A percentile compares a stretch with the other conserved stretches of the same genome.
phyloP scores from a whole-genome alignment of 1,139 yeast genomes.

The Diutina rugosa region DNA sequence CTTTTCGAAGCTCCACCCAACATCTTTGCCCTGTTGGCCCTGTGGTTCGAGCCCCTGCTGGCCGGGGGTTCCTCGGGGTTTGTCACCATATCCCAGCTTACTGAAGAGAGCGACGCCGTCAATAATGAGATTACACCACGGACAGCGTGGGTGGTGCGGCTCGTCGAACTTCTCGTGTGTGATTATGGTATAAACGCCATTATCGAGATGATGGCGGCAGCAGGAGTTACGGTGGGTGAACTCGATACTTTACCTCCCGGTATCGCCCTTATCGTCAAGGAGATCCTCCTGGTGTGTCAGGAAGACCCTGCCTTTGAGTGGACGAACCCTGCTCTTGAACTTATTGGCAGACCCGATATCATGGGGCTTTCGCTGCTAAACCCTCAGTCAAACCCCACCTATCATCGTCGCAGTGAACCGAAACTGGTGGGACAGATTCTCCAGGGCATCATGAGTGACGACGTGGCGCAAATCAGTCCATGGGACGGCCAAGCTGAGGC shows the following conservation, averaged over 20 bases:
- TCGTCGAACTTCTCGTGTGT: conserved; percentile 53
- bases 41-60: not conserved
- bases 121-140: conserved; percentile 54
- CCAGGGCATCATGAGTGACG: not conserved
- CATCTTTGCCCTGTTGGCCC: conserved; percentile 35
- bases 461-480: conserved; percentile 3
- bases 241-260: conserved; percentile 70
- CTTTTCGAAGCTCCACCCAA: conserved; percentile 41
- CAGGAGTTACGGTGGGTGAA: conserved; percentile 35
- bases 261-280: conserved; percentile 50
- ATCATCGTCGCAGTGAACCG: not conserved
- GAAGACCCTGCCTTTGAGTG: conserved; percentile 39
- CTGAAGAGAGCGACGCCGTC: conserved; percentile 50
- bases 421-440: not conserved
- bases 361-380: conserved; percentile 13
- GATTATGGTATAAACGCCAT: conserved; percentile 39
- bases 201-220: conserved; percentile 46
- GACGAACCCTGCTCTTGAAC: conserved; percentile 35
- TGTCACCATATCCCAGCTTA: conserved; percentile 55
- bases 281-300: conserved; percentile 45
- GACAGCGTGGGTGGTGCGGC: conserved; percentile 40
- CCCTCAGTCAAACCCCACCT: not conserved
- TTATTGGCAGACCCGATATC: conserved; percentile 61
- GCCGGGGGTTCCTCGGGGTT: conserved; percentile 39
- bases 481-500: conserved; percentile 10